These are phyloP conservation scores for Chalciporus pseudorubinellus DNA, from an alignment of 768 basidiomycete species.

Conservation along the genomic window DNA sequence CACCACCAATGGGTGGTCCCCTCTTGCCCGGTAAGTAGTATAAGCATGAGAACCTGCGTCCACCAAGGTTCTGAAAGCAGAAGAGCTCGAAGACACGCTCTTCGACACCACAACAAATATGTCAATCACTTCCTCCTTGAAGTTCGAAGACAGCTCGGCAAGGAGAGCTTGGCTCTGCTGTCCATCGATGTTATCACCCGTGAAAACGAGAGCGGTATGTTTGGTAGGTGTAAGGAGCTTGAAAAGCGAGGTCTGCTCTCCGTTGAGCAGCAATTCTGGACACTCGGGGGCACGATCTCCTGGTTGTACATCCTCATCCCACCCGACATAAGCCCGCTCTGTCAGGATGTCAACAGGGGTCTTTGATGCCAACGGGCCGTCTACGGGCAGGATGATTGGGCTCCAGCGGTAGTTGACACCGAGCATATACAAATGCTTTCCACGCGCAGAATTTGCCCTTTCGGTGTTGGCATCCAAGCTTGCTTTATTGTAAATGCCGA, in stretches of 20 bases:
- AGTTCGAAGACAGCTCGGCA: no score
- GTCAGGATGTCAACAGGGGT: neutral
- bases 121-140: neutral
- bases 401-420: slow-evolving; percentile 32
- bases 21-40: neutral
- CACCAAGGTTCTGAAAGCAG: neutral
- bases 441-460: neutral
- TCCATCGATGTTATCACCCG: neutral
- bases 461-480: neutral
- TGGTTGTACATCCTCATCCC: slow-evolving; percentile 6
- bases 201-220: slow-evolving; percentile 45
- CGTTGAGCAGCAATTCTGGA: slow-evolving; percentile 6
- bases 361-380: neutral
- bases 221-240: slow-evolving; percentile 9
- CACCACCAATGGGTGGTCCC: slow-evolving; percentile 14
- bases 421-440: slow-evolving; percentile 8
- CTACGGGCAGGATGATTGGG: slow-evolving; percentile 23
- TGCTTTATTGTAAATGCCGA: slow-evolving; percentile 10
- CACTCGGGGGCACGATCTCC: slow-evolving; percentile 31
- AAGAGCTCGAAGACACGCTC: neutral
- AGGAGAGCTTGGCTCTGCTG: neutral
- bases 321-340: neutral
- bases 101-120: neutral
- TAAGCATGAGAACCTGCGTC: neutral
- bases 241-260: slow-evolving; percentile 10